These are phyloP conservation scores for Cladobotryum protrusum DNA, from an alignment of 2,329 filamentous ascomycete species.

Conservation along the genomic window DNA sequence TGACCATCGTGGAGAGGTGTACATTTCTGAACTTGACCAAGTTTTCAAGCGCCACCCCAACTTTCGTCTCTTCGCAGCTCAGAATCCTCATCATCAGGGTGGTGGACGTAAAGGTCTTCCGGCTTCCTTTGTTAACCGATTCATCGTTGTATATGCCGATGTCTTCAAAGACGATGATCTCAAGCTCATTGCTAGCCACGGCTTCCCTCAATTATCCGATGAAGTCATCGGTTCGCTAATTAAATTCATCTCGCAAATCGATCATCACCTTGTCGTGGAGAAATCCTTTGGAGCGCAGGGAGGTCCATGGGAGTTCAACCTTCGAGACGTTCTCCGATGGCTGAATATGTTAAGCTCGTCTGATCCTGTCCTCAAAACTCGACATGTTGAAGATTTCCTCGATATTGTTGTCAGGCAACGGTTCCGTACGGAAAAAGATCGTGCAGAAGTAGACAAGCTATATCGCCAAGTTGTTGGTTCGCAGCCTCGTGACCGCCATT, in stretches of 20 bases:
- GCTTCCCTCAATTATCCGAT: conserved; percentile 59
- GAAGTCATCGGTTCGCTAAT: conserved; percentile 63
- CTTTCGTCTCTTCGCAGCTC: conserved; percentile 93
- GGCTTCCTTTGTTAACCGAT: conserved; percentile 94
- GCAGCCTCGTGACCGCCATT: conserved; percentile 50
- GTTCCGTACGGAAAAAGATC: conserved; percentile 70
- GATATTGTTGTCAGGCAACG: conserved; percentile 79
- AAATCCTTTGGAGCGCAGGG: conserved; percentile 55
- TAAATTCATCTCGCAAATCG: conserved; percentile 72
- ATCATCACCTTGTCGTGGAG: conserved; percentile 59
- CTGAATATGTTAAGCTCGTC: conserved; percentile 53
- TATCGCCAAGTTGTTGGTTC: conserved; percentile 60
- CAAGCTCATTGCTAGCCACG: conserved; percentile 69
- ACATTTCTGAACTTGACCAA: conserved; percentile 90
- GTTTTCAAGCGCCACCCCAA: conserved; percentile 83
- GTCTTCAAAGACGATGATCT: conserved; percentile 78
- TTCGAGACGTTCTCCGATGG: conserved; percentile 88
- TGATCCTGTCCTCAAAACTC: conserved; percentile 54
- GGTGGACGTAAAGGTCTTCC: conserved; percentile 92
- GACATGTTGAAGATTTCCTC: conserved; percentile 65
- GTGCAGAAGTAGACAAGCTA: conserved; percentile 55
- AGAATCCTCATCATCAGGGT: conserved; percentile 96
- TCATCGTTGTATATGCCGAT: conserved; percentile 96
- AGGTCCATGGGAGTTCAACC: conserved; percentile 92
- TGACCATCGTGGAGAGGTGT: conserved; percentile 92